Conservation (phyloP, 2,329 filamentous ascomycete species). For the Diaporthe citrichinensis region DNA sequence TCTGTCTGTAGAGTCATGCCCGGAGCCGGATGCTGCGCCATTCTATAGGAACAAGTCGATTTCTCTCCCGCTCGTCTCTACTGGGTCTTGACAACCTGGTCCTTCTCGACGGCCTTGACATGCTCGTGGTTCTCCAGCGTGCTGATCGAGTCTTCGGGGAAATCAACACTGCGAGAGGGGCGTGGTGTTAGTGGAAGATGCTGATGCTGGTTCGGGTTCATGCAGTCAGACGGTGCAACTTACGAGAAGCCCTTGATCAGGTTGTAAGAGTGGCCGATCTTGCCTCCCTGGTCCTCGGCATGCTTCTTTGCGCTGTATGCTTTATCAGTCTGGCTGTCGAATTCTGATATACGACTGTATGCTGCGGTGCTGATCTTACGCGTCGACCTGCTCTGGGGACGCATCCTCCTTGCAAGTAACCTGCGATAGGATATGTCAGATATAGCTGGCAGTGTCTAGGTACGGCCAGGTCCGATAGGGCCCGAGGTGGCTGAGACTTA, state of each 20-base stretch:
- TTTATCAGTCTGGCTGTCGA: neutral
- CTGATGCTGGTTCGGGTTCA: neutral
- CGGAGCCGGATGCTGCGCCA: neutral
- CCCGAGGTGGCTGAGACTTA: slow-evolving; percentile 48
- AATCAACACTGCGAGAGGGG: slow-evolving; percentile 49
- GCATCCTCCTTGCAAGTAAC: slow-evolving; percentile 82
- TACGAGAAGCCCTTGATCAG: slow-evolving; percentile 96
- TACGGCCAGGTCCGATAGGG: neutral
- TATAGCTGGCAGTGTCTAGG: neutral
- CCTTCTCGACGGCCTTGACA: slow-evolving; percentile 81
- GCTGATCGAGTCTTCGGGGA: slow-evolving; percentile 77
- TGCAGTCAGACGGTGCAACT: slow-evolving; percentile 52
- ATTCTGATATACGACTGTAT: neutral
- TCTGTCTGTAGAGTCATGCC: slow-evolving; percentile 5
- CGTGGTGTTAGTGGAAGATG: neutral
- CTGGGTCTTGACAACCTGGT: slow-evolving; percentile 80
- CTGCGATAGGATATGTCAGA: slow-evolving; percentile 59
- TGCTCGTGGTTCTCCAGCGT: slow-evolving; percentile 77
- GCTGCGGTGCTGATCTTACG: slow-evolving; percentile 36
- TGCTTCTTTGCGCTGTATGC: slow-evolving; percentile 79
- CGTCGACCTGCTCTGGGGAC: slow-evolving; percentile 39
- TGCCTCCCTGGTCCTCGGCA: slow-evolving; percentile 81
- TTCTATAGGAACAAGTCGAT: slow-evolving; percentile 1
- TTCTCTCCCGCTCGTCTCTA: slow-evolving; percentile 57
- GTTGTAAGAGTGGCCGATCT: slow-evolving; percentile 84